phyloP scores from a whole-genome alignment of 768 basidiomycete genomes.

The Leccinum disarticulatum region DNA sequence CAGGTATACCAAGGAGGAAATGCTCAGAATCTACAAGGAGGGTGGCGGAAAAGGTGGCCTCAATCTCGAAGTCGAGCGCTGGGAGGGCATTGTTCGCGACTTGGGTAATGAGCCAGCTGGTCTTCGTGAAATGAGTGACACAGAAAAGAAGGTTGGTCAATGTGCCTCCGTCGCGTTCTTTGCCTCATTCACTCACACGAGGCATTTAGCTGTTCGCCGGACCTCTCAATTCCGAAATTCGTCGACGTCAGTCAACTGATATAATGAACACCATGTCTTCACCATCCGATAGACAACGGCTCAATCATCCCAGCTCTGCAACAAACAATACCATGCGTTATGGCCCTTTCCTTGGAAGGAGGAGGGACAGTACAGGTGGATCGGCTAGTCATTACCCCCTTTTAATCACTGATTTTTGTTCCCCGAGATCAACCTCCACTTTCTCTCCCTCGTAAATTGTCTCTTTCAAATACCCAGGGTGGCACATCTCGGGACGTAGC shows the following conservation, averaged over 20 bases:
- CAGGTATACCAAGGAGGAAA: constrained; percentile 82
- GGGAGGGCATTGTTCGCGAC: constrained; percentile 87
- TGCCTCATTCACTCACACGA: constrained; percentile 30
- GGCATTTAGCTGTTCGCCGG: constrained; percentile 70
- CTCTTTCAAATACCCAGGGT: constrained; percentile 60
- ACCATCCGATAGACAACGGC: constrained; percentile 59
- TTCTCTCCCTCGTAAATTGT: constrained; percentile 62
- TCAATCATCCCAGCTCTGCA: constrained; percentile 49
- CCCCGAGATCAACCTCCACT: constrained; percentile 58
- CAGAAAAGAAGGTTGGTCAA: constrained; percentile 80
- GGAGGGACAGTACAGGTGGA: constrained; percentile 70
- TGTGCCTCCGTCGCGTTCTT: constrained; percentile 7
- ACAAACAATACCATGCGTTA: constrained; percentile 60
- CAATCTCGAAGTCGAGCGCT: constrained; percentile 83
- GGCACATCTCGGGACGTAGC: constrained; percentile 55
- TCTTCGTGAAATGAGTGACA: constrained; percentile 76
- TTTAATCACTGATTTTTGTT: constrained; percentile 11
- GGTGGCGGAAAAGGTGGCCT: constrained; percentile 71
- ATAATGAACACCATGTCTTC: constrained; percentile 60
- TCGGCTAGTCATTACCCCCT: neutral
- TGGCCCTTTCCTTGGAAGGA: constrained; percentile 53
- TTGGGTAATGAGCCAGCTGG: constrained; percentile 68
- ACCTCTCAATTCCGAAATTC: constrained; percentile 80
- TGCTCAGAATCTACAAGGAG: constrained; percentile 81
- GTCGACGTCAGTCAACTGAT: constrained; percentile 81